Percentiles rank a stretch among this genome's conserved stretches.
phyloP scores from a whole-genome alignment of 352 stramenopile species.

The Blastocystis hominis region DNA sequence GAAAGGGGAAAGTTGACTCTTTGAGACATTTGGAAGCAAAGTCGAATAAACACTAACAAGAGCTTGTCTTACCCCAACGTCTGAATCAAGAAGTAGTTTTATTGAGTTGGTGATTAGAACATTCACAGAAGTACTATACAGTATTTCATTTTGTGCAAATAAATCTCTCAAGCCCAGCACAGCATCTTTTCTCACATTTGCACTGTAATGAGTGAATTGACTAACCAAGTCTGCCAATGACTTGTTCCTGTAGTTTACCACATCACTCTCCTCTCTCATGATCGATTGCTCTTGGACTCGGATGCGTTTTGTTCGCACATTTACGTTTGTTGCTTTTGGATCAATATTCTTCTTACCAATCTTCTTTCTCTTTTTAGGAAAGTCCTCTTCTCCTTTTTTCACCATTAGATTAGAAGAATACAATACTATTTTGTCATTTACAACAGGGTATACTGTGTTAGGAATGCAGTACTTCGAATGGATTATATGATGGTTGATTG shows the following conservation, averaged over 20 bases:
- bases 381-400: slow-evolving; percentile 28
- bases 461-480: neutral
- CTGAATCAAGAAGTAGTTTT: neutral
- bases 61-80: slow-evolving; percentile 15
- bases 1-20: neutral
- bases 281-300: slow-evolving; percentile 48
- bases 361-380: slow-evolving; percentile 18
- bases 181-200: slow-evolving; percentile 11
- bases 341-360: slow-evolving; percentile 45
- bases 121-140: slow-evolving; percentile 9
- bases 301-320: slow-evolving; percentile 23
- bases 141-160: slow-evolving; percentile 14
- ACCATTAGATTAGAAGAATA: neutral
- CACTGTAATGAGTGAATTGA: slow-evolving; percentile 43
- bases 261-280: slow-evolving; percentile 5
- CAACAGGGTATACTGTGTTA: neutral
- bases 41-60: neutral
- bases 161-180: slow-evolving; percentile 32
- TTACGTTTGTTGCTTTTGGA: slow-evolving; percentile 49
- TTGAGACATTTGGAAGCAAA: neutral
- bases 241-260: slow-evolving; percentile 44
- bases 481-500: no score
- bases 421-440: neutral
- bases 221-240: slow-evolving; percentile 50
- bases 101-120: slow-evolving; percentile 45